Evolutionary conservation across 2,329 filamentous ascomycete species (phyloP).

Genomic region (Epichloe uncinata): DNA sequence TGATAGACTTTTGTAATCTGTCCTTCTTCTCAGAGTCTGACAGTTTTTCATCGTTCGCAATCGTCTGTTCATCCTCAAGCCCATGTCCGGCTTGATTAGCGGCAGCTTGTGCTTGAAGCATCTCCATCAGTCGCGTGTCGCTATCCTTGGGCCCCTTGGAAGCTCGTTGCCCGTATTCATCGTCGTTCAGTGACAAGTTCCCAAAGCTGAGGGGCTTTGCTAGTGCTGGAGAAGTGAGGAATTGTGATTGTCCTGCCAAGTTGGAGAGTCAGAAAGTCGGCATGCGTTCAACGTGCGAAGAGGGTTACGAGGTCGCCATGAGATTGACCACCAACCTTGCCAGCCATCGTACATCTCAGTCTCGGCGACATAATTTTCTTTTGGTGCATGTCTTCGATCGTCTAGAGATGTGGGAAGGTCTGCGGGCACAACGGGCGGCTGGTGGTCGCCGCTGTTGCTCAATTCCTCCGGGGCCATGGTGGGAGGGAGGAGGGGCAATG

Average conservation of each 20-base stretch:
- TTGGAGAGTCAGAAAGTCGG: slow-evolving; percentile 11
- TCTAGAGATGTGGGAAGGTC: slow-evolving; percentile 88
- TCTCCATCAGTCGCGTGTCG: slow-evolving; percentile 82
- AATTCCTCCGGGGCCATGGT: slow-evolving; percentile 47
- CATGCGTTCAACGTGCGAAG: background rate
- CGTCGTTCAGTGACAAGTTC: slow-evolving; percentile 71
- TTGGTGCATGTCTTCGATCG: slow-evolving; percentile 60
- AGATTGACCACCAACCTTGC: slow-evolving; percentile 51
- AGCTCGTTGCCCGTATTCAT: slow-evolving; percentile 52
- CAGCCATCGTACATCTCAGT: slow-evolving; percentile 98
- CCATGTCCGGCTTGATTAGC: slow-evolving; percentile 62
- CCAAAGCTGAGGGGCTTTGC: slow-evolving; percentile 73
- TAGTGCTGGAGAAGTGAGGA: slow-evolving; percentile 73
- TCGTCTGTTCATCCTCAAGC: slow-evolving; percentile 66
- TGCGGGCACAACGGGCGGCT: slow-evolving; percentile 49
- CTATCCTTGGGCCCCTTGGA: slow-evolving; percentile 53
- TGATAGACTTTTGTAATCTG: slow-evolving; percentile 73
- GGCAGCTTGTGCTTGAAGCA: slow-evolving; percentile 85
- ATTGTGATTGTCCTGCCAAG: slow-evolving; percentile 75
- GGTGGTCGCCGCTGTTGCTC: slow-evolving; percentile 25
- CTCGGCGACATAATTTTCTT: slow-evolving; percentile 53
- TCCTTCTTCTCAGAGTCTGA: slow-evolving; percentile 65
- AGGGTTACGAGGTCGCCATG: background rate
- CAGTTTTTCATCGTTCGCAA: slow-evolving; percentile 61
- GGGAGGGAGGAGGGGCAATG: slow-evolving; percentile 25